These are phyloP conservation scores for Strobilomyces echinocephalus DNA, from an alignment of 768 basidiomycete genomes.

Conservation along the genomic window DNA sequence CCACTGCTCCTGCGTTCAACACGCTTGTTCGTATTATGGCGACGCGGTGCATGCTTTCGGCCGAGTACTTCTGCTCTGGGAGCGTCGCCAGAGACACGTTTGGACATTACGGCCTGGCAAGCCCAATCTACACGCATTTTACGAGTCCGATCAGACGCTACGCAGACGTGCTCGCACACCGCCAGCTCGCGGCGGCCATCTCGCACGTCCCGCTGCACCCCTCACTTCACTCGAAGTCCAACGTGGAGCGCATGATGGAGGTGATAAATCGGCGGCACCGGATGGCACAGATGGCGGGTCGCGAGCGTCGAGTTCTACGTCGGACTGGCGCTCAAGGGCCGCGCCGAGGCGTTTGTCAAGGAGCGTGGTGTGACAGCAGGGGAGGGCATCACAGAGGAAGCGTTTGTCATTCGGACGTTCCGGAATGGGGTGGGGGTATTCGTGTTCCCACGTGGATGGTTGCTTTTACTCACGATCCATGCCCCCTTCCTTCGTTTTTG, in stretches of 20 bases:
- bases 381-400: constrained; percentile 64
- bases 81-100: constrained; percentile 90
- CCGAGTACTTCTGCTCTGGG: constrained; percentile 97
- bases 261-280: constrained; percentile 89
- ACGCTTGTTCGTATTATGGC: constrained; percentile 99
- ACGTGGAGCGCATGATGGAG: constrained; percentile 82
- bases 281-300: constrained; percentile 95
- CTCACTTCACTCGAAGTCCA: constrained; percentile 79
- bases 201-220: constrained; percentile 78
- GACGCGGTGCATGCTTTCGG: constrained; percentile 95
- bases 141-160: constrained; percentile 97
- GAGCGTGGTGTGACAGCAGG: constrained; percentile 19
- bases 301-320: constrained; percentile 98
- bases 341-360: constrained; percentile 38
- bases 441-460: constrained; percentile 45
- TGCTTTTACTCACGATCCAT: background rate
- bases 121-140: constrained; percentile 96
- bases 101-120: constrained; percentile 96
- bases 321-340: constrained; percentile 79
- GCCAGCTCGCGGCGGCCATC: constrained; percentile 90
- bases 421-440: constrained; percentile 96
- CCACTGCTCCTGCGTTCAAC: constrained; percentile 84
- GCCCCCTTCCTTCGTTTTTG: background rate
- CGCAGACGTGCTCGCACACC: constrained; percentile 91
- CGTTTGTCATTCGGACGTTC: constrained; percentile 91